phyloP scores from a whole-genome alignment of 345 rosid genomes.

The Bruguiera parviflora region DNA sequence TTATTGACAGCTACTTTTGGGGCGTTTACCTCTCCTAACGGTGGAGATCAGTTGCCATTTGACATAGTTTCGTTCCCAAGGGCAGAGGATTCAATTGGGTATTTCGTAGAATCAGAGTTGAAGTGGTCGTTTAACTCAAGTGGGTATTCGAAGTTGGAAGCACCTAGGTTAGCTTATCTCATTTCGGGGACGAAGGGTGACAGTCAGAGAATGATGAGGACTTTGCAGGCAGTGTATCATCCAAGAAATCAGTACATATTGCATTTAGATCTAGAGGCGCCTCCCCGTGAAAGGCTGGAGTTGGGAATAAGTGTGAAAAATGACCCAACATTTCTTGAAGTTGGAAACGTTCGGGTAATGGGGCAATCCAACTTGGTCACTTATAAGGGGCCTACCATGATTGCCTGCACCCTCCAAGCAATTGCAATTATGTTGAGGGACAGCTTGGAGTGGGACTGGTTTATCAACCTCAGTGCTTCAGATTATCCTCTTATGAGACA shows the following conservation, averaged over 20 bases:
- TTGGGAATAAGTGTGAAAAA: constrained; percentile 60
- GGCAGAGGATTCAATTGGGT: constrained; percentile 51
- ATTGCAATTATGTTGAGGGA: constrained; percentile 75
- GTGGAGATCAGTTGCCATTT: constrained; percentile 48
- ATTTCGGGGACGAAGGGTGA: constrained; percentile 96
- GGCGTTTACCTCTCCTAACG: constrained; percentile 36
- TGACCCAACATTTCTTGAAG: constrained; percentile 61
- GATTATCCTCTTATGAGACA: constrained; percentile 92
- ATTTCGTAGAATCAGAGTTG: constrained; percentile 68
- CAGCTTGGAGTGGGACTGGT: constrained; percentile 94
- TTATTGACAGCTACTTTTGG: constrained; percentile 43
- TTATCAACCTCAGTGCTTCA: constrained; percentile 87
- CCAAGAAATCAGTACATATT: constrained; percentile 93
- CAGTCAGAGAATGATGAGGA: constrained; percentile 87
- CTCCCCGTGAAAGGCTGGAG: constrained; percentile 78
- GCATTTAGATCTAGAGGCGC: constrained; percentile 93
- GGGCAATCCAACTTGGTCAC: constrained; percentile 87
- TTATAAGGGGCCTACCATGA: constrained; percentile 91
- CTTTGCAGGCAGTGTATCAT: constrained; percentile 88
- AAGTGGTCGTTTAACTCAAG: constrained; percentile 32
- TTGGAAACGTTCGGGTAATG: constrained; percentile 91
- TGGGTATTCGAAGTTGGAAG: constrained; percentile 27
- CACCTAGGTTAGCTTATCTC: constrained; percentile 83
- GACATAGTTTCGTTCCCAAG: constrained; percentile 43
- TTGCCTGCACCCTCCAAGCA: constrained; percentile 90